A percentile compares a stretch with the other conserved stretches of the same genome.
phyloP scores from a whole-genome alignment of 352 stramenopile genomes.

The Phytopythium ostracodes region DNA sequence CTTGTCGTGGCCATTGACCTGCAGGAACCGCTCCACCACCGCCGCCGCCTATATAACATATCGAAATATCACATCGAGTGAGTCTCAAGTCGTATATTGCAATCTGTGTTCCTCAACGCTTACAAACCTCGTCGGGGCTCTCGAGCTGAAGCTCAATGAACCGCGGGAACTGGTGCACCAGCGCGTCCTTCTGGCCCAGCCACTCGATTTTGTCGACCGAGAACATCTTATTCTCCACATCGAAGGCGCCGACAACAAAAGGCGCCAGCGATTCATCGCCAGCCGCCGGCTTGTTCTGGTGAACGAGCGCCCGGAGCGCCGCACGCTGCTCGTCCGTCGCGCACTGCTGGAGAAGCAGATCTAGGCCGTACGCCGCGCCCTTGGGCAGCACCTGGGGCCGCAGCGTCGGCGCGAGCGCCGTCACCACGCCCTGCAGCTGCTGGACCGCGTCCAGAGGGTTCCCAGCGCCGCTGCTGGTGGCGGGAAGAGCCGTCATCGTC shows the following conservation, averaged over 20 bases:
- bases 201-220: slow-evolving; percentile 58
- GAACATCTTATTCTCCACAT: slow-evolving; percentile 56
- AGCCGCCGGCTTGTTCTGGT: slow-evolving; percentile 31
- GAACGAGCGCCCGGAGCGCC: slow-evolving; percentile 40
- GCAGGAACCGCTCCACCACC: slow-evolving; percentile 51
- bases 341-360: slow-evolving; percentile 60
- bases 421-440: slow-evolving; percentile 58
- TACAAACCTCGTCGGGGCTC: slow-evolving; percentile 34
- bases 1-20: slow-evolving; percentile 46
- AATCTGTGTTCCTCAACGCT: too few species aligned
- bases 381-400: slow-evolving; percentile 69
- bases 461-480: slow-evolving; percentile 10
- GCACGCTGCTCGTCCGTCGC: slow-evolving; percentile 56
- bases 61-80: not conserved
- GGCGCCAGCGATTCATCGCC: slow-evolving; percentile 5
- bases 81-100: not conserved
- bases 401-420: slow-evolving; percentile 44
- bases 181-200: slow-evolving; percentile 52
- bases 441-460: slow-evolving; percentile 57
- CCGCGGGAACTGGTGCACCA: slow-evolving; percentile 68
- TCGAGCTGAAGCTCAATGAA: slow-evolving; percentile 75
- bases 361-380: slow-evolving; percentile 49
- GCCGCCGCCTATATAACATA: slow-evolving; percentile 11
- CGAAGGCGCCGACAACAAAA: slow-evolving; percentile 54
- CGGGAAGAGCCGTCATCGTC: not conserved